Evolutionary conservation across 257 asterid species (phyloP).

Genomic region (Eucommia ulmoides): DNA sequence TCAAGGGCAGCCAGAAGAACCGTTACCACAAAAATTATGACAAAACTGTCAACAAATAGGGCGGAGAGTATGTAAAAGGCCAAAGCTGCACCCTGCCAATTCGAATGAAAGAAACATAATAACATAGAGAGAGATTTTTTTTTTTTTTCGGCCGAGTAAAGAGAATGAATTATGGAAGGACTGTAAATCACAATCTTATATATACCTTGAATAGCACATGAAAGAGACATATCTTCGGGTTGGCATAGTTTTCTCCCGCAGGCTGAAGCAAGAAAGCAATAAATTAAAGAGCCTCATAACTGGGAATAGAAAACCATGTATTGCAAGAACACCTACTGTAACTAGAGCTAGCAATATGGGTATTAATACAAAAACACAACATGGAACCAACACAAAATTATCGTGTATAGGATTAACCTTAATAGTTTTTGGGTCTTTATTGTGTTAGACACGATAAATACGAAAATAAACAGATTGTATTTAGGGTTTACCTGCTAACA

Average conservation of each 20-base stretch:
- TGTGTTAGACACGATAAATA: too few relatives aligned
- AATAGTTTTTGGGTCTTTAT: too few relatives aligned
- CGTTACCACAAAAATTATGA: slow-evolving; percentile 84
- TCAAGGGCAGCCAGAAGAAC: slow-evolving; percentile 92
- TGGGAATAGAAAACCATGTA: too few relatives aligned
- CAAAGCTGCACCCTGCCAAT: slow-evolving; percentile 74
- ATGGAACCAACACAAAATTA: too few relatives aligned
- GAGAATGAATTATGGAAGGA: not conserved
- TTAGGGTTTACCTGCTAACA: too few relatives aligned
- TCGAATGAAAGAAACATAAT: slow-evolving; percentile 8
- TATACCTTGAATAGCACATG: slow-evolving; percentile 89
- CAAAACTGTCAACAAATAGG: slow-evolving; percentile 69
- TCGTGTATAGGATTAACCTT: too few relatives aligned
- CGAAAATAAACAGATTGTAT: too few relatives aligned
- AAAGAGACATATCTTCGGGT: slow-evolving; percentile 84
- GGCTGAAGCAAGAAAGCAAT: slow-evolving; percentile 47
- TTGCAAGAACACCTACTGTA: too few relatives aligned
- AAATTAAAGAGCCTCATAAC: too few relatives aligned
- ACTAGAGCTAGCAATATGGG: too few relatives aligned
- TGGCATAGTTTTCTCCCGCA: slow-evolving; percentile 80
- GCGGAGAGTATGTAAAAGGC: slow-evolving; percentile 93
- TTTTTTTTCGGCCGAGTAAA: too few relatives aligned
- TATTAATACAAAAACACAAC: too few relatives aligned
- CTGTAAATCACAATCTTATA: slow-evolving; percentile 3
- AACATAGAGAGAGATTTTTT: not conserved